These are phyloP conservation scores for Pachyrhizus erosus DNA, from an alignment of 306 rosid genomes.

Conservation along the genomic window DNA sequence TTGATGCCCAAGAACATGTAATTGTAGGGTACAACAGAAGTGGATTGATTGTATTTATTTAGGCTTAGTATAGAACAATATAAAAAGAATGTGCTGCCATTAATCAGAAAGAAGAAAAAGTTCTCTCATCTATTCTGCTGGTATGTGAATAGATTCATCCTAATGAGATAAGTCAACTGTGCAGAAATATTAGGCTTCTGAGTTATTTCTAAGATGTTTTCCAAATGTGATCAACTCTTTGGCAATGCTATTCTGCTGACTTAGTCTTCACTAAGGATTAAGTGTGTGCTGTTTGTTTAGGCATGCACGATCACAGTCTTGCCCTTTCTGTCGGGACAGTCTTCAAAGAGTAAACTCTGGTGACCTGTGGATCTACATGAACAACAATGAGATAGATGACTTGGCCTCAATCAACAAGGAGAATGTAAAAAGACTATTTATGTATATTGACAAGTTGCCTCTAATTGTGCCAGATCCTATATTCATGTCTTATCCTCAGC, in stretches of 20 bases:
- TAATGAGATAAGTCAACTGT: not conserved
- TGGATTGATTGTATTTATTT: not conserved
- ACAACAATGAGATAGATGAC: constrained; percentile 62
- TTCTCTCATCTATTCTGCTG: not conserved
- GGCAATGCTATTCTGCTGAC: constrained; percentile 6
- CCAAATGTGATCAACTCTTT: constrained; percentile 7
- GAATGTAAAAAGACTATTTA: constrained; percentile 68
- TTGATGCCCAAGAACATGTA: not conserved
- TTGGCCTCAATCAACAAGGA: constrained; percentile 69
- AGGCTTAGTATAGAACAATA: not conserved
- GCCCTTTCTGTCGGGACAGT: constrained; percentile 93
- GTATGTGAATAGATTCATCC: not conserved
- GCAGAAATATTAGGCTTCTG: not conserved
- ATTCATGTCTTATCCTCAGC: constrained; percentile 47
- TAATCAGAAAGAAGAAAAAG: not conserved
- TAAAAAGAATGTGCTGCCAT: not conserved
- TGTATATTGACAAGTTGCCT: constrained; percentile 80
- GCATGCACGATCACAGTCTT: constrained; percentile 72
- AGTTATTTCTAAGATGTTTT: constrained; percentile 1
- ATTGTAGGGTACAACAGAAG: not conserved
- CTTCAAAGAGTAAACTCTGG: constrained; percentile 75
- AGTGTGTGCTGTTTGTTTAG: constrained; percentile 48
- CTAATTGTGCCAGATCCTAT: constrained; percentile 61
- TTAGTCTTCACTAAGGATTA: not conserved
- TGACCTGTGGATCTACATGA: constrained; percentile 84